Base-by-base conservation (phyloP, 2,329 filamentous ascomycete genomes). In the Ceratocystis papillata region DNA sequence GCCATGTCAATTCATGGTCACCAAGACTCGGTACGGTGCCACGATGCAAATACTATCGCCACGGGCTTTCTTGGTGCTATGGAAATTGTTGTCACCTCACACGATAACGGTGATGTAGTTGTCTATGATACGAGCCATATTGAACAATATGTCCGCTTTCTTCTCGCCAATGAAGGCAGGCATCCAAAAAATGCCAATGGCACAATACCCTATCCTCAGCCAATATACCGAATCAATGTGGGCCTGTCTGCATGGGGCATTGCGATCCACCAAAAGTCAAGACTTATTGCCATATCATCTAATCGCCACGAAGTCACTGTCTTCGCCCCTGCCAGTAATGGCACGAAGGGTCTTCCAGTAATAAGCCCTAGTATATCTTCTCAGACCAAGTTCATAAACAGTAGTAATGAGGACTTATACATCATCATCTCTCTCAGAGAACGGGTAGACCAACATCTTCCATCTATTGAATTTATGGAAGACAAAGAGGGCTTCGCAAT, bases 41-140 rank as follows among this genome's bases (percentile, higher is more conserved):
- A 92, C 72, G 79, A 81, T 37, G 80, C 89, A 62, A 93, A 92
- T 71, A 82, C 87, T 69, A 76, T 92, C 17, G 78, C 87, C 10
- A 79, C 88, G 30, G 87, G 87, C 17, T 81, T 87, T 60, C 75
- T 93, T 12, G 89, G 89, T 0, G 76, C 80, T 5, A 78, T 87
- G 63, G 89, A 94, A 73, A 81, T 91, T 37, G 70, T 93, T 4
- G 74, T 90, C 3, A 76, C 86, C 55, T 81, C 79, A 45, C 89
- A 83, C 67, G 89, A 93, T 70, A 87, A 90, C 68, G 89, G 89
- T 5, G 89, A 93, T 72, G 81, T 91, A 1, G 77, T 84, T 60
- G 87, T 82, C 5, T 92, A 88, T 73, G 85, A 87, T 71, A 87
- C 84, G 0, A 79, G 79, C 61, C 76, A 74, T 5, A 78, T 85